Evolutionary conservation across 805 yeast genomes (phyloP).

Genomic region (Myxozyma lipomycoides): DNA sequence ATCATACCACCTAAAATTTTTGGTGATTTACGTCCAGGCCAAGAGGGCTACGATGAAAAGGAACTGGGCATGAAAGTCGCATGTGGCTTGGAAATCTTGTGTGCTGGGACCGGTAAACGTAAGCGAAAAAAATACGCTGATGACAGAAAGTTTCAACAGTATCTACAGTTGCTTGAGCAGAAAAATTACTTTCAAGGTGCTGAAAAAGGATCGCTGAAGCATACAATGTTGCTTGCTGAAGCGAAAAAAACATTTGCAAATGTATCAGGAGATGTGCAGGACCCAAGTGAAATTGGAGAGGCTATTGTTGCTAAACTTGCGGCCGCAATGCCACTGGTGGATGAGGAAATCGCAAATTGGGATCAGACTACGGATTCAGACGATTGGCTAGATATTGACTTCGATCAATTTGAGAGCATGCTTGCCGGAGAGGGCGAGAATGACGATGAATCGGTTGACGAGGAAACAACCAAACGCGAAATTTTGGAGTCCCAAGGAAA

Average conservation of each 20-base stretch:
- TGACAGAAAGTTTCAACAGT: constrained; percentile 18
- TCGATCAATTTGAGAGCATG: constrained; percentile 23
- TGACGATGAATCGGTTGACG: constrained; percentile 5
- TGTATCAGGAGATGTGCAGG: constrained; percentile 10
- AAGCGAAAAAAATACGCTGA: background rate
- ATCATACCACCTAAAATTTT: constrained; percentile 21
- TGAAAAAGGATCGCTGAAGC: constrained; percentile 15
- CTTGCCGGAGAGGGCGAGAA: constrained; percentile 15
- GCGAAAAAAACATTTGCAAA: constrained; percentile 22
- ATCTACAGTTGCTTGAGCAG: constrained; percentile 6
- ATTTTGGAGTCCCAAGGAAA: constrained; percentile 5
- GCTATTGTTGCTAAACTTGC: constrained; percentile 8
- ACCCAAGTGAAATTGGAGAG: constrained; percentile 7
- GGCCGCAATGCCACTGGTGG: constrained; percentile 3
- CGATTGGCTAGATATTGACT: constrained; percentile 28
- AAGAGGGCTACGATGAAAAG: constrained; percentile 10
- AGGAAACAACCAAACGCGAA: constrained; percentile 1
- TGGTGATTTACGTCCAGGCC: background rate
- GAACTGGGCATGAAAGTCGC: constrained; percentile 31
- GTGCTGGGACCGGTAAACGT: constrained; percentile 6
- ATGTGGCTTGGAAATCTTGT: constrained; percentile 27
- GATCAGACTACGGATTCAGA: constrained; percentile 27
- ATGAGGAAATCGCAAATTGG: constrained; percentile 27
- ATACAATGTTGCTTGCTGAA: constrained; percentile 8
- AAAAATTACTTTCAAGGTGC: constrained; percentile 28